These are phyloP conservation scores for Artomyces pyxidatus DNA, from an alignment of 768 basidiomycete genomes.

Conservation along the genomic window DNA sequence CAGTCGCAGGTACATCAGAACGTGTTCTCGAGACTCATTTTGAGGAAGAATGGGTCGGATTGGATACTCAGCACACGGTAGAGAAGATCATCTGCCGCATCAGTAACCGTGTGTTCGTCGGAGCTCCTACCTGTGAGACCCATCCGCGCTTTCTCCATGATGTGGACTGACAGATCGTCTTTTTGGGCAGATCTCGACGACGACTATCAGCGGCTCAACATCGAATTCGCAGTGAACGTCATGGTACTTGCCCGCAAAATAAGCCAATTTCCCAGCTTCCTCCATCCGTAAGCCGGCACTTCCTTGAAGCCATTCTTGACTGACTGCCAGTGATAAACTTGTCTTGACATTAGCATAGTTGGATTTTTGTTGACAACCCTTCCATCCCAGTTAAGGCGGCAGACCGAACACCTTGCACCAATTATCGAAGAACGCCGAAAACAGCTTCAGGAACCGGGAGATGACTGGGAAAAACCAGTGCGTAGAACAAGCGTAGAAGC, in stretches of 20 bases:
- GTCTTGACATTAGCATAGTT: too few relatives aligned
- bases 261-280: slow-evolving; percentile 30
- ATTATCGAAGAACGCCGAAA: slow-evolving; percentile 2
- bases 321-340: too few relatives aligned
- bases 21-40: background rate
- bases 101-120: slow-evolving; percentile 38
- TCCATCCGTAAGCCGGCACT: slow-evolving; percentile 38
- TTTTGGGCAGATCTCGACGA: slow-evolving; percentile 38
- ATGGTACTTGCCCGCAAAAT: slow-evolving; percentile 25
- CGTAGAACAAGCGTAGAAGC: too few relatives aligned
- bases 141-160: background rate
- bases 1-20: background rate
- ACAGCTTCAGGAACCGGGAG: background rate
- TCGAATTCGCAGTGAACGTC: slow-evolving; percentile 30
- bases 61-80: slow-evolving; percentile 19
- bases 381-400: slow-evolving; percentile 9
- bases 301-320: too few relatives aligned
- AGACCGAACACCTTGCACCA: slow-evolving; percentile 22
- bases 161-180: background rate
- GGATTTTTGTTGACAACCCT: too few relatives aligned
- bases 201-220: slow-evolving; percentile 32
- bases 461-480: background rate
- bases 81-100: slow-evolving; percentile 30
- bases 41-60: slow-evolving; percentile 28
- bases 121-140: slow-evolving; percentile 31